Base-by-base conservation (phyloP, 208 protist species). In the Acanthamoeba culbertsoni region DNA sequence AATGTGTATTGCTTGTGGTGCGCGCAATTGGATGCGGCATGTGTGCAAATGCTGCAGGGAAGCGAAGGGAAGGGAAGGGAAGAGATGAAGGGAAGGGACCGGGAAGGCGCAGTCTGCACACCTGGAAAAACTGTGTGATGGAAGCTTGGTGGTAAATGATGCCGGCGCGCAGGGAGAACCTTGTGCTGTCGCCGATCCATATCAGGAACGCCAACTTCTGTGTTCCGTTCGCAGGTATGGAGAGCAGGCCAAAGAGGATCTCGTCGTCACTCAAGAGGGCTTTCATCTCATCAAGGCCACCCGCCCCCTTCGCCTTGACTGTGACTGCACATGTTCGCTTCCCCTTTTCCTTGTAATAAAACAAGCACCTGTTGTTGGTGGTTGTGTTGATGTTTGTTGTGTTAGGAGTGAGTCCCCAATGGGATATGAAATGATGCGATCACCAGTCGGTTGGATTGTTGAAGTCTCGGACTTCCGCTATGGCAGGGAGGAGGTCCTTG, bases 171-270 rank as follows among this genome's bases (percentile, higher is more conserved):
- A 86, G n/a, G 14, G 77, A 62, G 51, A 86, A 86, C 46, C 12
- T 35, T 31, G 77, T 86, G 77, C 51, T n/a, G 28, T 86, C 77
- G 20, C 77, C 77, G 20, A 86, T 86, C 77, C 77, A 86, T 86
- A 62, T 86, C 12, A 86, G 40, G n/a, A 86, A 55, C 8, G 51
- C 40, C 43, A 86, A n/a, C 77, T 86, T 86, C 45, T 86, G 77
- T 12, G 77, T 86, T 8, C 57, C 77, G 51, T 86, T 53, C 26
- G 57, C 77, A 7, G 51, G 77, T 5, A 86, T 7, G 5, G 77
- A 86, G 51, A 86, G 77, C 43, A 86, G n/a, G 4, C 77, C 77
- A 57, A 86, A 86, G 43, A 86, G 77, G 23, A 86, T 86, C 77
- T 86, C 77, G 6, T 55, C 77, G 57, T 86, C 77, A 43, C 77